A percentile compares a stretch with the other conserved stretches of the same genome.
Conservation (phyloP, 2,329 filamentous ascomycete species). For the Ascomycota sp. region DNA sequence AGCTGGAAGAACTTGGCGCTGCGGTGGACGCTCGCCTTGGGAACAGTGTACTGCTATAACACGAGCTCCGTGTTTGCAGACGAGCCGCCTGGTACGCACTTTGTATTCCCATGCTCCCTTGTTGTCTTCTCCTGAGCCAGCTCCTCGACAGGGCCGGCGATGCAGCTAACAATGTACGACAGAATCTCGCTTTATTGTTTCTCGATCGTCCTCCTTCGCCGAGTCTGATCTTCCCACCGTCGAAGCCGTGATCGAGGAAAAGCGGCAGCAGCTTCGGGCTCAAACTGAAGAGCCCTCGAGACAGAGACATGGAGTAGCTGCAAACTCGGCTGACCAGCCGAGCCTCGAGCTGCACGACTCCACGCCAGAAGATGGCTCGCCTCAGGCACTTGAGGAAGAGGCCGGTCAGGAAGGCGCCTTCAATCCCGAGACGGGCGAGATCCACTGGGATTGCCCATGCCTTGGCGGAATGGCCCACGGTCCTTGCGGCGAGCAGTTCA, state of each 20-base stretch:
- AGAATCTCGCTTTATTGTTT: too few relatives aligned
- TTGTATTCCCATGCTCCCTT: neutral
- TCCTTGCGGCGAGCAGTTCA: conserved; percentile 89
- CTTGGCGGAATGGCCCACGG: conserved; percentile 92
- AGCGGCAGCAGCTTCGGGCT: conserved; percentile 22
- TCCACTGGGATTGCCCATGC: conserved; percentile 99
- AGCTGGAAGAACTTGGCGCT: conserved; percentile 59
- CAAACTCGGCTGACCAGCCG: conserved; percentile 6
- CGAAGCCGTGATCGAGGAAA: conserved; percentile 43
- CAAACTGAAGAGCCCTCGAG: conserved; percentile 7
- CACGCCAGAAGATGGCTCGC: conserved; percentile 13
- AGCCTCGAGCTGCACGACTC: conserved; percentile 8
- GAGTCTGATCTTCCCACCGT: conserved; percentile 39
- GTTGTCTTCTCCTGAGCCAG: too few relatives aligned
- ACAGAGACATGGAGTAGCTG: conserved; percentile 3
- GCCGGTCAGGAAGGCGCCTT: conserved; percentile 77
- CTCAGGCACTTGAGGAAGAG: conserved; percentile 48
- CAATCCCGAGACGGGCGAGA: conserved; percentile 95
- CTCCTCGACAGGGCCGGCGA: too few relatives aligned
- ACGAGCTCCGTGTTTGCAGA: conserved; percentile 75
- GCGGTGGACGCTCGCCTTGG: conserved; percentile 55
- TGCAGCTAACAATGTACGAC: too few relatives aligned
- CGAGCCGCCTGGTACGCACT: conserved; percentile 44
- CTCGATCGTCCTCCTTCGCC: conserved; percentile 26
- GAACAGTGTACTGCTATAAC: conserved; percentile 80